phyloP scores from a whole-genome alignment of 768 basidiomycete species.

The Pisolithus marmoratus region DNA sequence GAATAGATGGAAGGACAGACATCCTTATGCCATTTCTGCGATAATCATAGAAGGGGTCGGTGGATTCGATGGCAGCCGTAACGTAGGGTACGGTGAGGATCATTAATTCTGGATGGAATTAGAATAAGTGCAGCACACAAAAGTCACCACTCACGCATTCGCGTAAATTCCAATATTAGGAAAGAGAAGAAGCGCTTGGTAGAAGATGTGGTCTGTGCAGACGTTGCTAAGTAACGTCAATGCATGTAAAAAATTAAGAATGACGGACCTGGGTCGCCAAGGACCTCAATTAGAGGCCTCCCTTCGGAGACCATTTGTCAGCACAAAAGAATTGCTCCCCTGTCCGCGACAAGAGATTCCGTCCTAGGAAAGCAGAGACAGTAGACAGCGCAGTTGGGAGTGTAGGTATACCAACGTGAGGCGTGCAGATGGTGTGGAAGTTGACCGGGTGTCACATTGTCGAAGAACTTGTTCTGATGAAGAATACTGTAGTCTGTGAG shows the following conservation, averaged over 20 bases:
- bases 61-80: conserved; percentile 64
- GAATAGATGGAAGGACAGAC: conserved; percentile 31
- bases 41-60: conserved; percentile 60
- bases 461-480: conserved; percentile 65
- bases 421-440: conserved; percentile 81
- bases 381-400: conserved; percentile 56
- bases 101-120: conserved; percentile 47
- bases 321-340: conserved; percentile 73
- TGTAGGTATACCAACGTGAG: conserved; percentile 69
- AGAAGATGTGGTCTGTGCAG: conserved; percentile 62
- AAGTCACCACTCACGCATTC: conserved; percentile 52
- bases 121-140: neutral
- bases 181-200: conserved; percentile 64
- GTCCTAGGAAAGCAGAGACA: conserved; percentile 51
- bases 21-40: conserved; percentile 54
- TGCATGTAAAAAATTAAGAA: neutral
- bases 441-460: conserved; percentile 65
- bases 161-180: conserved; percentile 71
- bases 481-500: conserved; percentile 43
- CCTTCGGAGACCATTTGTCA: conserved; percentile 67
- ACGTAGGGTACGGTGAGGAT: conserved; percentile 79
- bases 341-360: conserved; percentile 67
- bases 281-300: conserved; percentile 67
- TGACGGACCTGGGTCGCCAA: conserved; percentile 71
- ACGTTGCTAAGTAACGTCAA: neutral